Evolutionary conservation across 257 asterid species (phyloP), one percentile per base, ranked within the genome.

Genomic region (Solanum habrochaites): DNA sequence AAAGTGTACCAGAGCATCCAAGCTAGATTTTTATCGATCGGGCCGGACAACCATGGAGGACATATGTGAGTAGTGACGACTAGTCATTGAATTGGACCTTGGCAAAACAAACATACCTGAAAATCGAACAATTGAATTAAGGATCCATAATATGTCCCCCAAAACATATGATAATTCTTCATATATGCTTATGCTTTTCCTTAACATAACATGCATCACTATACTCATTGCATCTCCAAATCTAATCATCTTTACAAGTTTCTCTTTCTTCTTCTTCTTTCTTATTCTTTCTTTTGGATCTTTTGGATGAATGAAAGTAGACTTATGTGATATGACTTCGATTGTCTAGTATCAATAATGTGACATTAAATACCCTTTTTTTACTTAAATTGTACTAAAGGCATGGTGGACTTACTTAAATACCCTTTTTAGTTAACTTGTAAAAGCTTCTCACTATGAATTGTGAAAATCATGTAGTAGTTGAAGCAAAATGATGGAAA

Each of bases 131-230:
- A 88, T 8, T 18, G 90, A 86, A 82, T 58, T 78, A 23, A 88
- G 66, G 52, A 88, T 64, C 12, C 89, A 86, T 83, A 60, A 82
- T 80, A 90, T 42, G 31, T 88, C 90, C 66, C 85, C 78, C 25
- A 90, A 23, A 83, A 90, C 86, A 35, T 40, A 64, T 3, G 89
- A 43, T 42, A 90, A 70, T 43, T 90, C 89, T 0, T 82, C 39
- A 16, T 86, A 90, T 43, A 90, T 20, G 35, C 42, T 58, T 62
- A 83, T 35, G 85, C 88, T 90, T 82, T 90, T 90, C 64, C 92
- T 88, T 64, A 90, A 64, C 82, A 85, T 39, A 21, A 90, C 88
- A 47, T 80, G 89, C 90, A 88, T 86, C 92, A 86, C 42, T 58
- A 85, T 85, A 75, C 80, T 27, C 11, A 88, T 21, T 16, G 84